Evolutionary conservation across 2,329 filamentous ascomycete species (phyloP).

Genomic region (Fusarium sp.): DNA sequence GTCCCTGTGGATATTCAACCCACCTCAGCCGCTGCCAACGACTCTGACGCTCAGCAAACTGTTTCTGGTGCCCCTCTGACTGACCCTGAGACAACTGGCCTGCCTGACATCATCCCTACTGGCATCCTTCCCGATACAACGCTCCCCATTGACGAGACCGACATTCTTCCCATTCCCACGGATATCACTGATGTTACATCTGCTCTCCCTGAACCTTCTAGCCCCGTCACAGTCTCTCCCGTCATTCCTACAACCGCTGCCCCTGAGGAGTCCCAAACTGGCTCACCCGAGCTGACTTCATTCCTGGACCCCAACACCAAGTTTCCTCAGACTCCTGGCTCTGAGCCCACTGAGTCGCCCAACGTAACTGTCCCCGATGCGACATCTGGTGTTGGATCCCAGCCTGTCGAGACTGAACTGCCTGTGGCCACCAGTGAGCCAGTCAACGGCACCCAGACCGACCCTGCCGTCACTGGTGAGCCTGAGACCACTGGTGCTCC

Average conservation of each 20-base stretch:
- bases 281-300: slow-evolving; percentile 20
- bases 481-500: slow-evolving; percentile 25
- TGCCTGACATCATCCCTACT: slow-evolving; percentile 18
- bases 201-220: slow-evolving; percentile 17
- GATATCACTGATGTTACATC: slow-evolving; percentile 25
- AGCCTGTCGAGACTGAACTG: slow-evolving; percentile 12
- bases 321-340: slow-evolving; percentile 8
- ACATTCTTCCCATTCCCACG: slow-evolving; percentile 17
- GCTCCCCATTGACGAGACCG: slow-evolving; percentile 9
- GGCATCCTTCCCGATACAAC: slow-evolving; percentile 23
- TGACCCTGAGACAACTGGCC: slow-evolving; percentile 27
- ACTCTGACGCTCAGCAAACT: slow-evolving; percentile 20
- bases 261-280: slow-evolving; percentile 8
- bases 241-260: slow-evolving; percentile 18
- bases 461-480: slow-evolving; percentile 1
- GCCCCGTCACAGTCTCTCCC: slow-evolving; percentile 23
- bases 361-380: slow-evolving; percentile 20
- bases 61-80: slow-evolving; percentile 22
- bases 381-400: slow-evolving; percentile 12
- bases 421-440: slow-evolving; percentile 25
- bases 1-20: slow-evolving; percentile 15
- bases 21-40: slow-evolving; percentile 10
- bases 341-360: slow-evolving; percentile 19
- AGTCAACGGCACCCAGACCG: slow-evolving; percentile 18
- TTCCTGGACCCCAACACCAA: slow-evolving; percentile 29